A percentile compares a stretch with the other conserved stretches of the same genome.
phyloP scores from a whole-genome alignment of 164 flowering plant species.

The Dillenia suffruticosa region DNA sequence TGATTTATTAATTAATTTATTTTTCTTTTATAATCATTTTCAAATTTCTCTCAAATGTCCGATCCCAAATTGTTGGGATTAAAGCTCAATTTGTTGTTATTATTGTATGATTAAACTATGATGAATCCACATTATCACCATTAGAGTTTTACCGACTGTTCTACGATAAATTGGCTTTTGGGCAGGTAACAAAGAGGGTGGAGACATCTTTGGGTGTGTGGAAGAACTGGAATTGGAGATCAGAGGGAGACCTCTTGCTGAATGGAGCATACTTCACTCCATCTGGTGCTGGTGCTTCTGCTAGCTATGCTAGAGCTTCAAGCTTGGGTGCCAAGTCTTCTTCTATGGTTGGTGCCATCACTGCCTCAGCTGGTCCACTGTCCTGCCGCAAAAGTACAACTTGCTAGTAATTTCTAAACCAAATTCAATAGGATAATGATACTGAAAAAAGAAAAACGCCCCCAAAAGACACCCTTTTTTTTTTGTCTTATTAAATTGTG shows the following conservation, averaged over 20 bases:
- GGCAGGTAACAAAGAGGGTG: slow-evolving; percentile 92
- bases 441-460: neutral
- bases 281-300: slow-evolving; percentile 86
- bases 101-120: neutral
- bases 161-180: neutral
- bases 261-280: slow-evolving; percentile 95
- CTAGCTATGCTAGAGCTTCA: slow-evolving; percentile 90
- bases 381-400: slow-evolving; percentile 54
- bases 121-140: neutral
- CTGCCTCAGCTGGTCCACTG: slow-evolving; percentile 78
- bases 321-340: slow-evolving; percentile 92
- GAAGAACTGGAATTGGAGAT: slow-evolving; percentile 94
- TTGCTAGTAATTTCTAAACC: slow-evolving; percentile 72
- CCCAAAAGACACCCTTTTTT: neutral
- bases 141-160: neutral
- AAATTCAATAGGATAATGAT: slow-evolving; percentile 1
- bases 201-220: slow-evolving; percentile 42
- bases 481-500: slow-evolving; percentile 3
- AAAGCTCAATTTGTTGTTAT: neutral
- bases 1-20: neutral
- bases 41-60: neutral
- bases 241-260: slow-evolving; percentile 83
- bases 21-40: neutral
- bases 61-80: no score
- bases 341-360: slow-evolving; percentile 78